Evolutionary conservation across 2,329 filamentous ascomycete species (phyloP), one percentile per base, ranked within the genome.

Genomic region (Penicillium sp.): DNA sequence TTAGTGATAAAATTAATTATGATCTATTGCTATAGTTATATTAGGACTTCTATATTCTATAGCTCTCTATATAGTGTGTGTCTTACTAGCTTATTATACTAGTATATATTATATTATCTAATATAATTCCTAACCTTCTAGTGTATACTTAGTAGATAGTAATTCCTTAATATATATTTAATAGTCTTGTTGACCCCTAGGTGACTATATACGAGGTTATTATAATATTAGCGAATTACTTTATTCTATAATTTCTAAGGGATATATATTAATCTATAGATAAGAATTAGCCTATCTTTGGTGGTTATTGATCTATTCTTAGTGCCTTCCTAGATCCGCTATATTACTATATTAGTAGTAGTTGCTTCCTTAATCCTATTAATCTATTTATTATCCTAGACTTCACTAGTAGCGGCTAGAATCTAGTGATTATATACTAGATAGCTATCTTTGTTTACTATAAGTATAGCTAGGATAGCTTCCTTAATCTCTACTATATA

Each of bases 251-350:
- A 20, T 44, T 7, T 9, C 27, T 33, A n/a, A 13, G 12, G 37
- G 12, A 46, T 29, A 33, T 54, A 54, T 9, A 50, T 51, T 23
- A 53, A 23, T 46, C 46, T 32, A 41, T 53, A 18, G 1, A 43
- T 33, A 5, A 26, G 18, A 2, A 20, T 26, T n/a, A n/a, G n/a
- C n/a, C n/a, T n/a, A n/a, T n/a, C n/a, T n/a, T n/a, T n/a, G n/a
- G n/a, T n/a, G n/a, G n/a, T n/a, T n/a, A n/a, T n/a, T n/a, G n/a
- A n/a, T n/a, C n/a, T 21, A 45, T 26, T 32, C 7, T 4, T 36
- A 17, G 13, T 26, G n/a, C 10, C 24, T 5, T 24, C 3, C 7
- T 3, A 4, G 10, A 6, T n/a, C 30, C 17, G n/a, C 17, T 30
- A 8, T 32, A 27, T 30, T 43, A 18, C 4, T 17, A 30, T 21